Base-by-base conservation (phyloP, 805 yeast species). In the Cyberlindnera japonica region DNA sequence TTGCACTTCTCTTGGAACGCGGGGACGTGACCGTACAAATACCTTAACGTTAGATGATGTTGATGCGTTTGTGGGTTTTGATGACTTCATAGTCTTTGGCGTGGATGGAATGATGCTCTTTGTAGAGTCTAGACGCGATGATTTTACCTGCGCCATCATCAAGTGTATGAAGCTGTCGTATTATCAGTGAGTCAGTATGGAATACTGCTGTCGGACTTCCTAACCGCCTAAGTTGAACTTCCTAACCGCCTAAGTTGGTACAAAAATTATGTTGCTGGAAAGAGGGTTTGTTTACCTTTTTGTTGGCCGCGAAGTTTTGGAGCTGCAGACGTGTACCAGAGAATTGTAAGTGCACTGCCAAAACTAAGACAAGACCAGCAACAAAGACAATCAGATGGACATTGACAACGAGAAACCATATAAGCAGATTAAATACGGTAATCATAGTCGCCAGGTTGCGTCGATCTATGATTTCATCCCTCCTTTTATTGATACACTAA, bases 11-110 rank as follows among this genome's bases (percentile, higher is more conserved):
- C 61, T 43, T 1, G 42, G 25, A 0, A 54, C 33, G n/a, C 48
- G 38, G 1, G 82, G 81, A 37, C 83, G 57, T 3, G 75, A 78
- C 13, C 83, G 57, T 1, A 75, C 78, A n/a, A 69, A 54, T 2
- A 75, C 80, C 40, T 68, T 68, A 24, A 75, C 71, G 43, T 63
- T 68, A 23, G 55, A 37, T 13, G 33, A 7, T 14, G 35, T 19
- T 3, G 35, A 20, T 21, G 18, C 20, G 13, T 19, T 13, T 12
- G 35, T n/a, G 17, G 33, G 17, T 11, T 21, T 7, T 22, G 33
- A 7, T 7, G 21, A 17, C 5, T 18, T 29, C 14, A 22, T 8
- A 9, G n/a, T 4, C n/a, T 21, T 32, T 9, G 35, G 35, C 5
- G 26, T 32, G 25, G 14, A 10, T 14, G 35, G 26, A 14, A 15